These are phyloP conservation scores for Candida odintsovae DNA, from an alignment of 805 yeast species.

Conservation along the genomic window DNA sequence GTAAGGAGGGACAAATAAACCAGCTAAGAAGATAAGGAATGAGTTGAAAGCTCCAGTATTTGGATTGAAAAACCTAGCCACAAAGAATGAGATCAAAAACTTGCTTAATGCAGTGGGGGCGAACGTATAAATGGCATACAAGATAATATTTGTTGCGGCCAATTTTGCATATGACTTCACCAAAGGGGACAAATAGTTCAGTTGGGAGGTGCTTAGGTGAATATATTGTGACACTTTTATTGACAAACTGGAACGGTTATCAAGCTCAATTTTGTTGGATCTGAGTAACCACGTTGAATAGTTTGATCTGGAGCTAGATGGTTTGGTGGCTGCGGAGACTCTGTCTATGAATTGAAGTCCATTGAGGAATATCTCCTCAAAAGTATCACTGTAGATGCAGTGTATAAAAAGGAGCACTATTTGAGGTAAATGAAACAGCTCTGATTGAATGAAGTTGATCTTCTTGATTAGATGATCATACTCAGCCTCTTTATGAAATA, in stretches of 20 bases:
- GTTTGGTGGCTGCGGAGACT: constrained; percentile 2
- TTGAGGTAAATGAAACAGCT: constrained; percentile 2
- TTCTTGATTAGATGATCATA: not conserved
- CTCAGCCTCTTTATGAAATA: not conserved
- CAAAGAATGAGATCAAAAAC: not conserved
- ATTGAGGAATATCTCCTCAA: constrained; percentile 9
- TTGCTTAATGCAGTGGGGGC: not conserved
- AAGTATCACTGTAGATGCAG: constrained; percentile 3
- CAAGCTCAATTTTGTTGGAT: not conserved
- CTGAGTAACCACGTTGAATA: constrained; percentile 3
- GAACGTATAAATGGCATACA: not conserved
- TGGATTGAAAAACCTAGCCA: constrained; percentile 7
- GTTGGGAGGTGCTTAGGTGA: constrained; percentile 2
- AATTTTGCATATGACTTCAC: not conserved
- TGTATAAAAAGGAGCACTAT: constrained; percentile 2
- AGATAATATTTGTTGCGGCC: not conserved
- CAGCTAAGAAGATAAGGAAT: constrained; percentile 4
- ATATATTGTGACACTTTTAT: not conserved
- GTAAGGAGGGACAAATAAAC: constrained; percentile 6
- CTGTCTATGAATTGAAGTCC: constrained; percentile 11
- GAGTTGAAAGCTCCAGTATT: constrained; percentile 10
- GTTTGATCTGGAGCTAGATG: not conserved
- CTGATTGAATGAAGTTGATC: not conserved
- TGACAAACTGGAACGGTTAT: not conserved
- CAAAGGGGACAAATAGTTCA: not conserved